Evolutionary conservation across 176 grass and related monocot species (phyloP), one percentile per base, ranked within the genome.

Genomic region (Aegilops tauschii): DNA sequence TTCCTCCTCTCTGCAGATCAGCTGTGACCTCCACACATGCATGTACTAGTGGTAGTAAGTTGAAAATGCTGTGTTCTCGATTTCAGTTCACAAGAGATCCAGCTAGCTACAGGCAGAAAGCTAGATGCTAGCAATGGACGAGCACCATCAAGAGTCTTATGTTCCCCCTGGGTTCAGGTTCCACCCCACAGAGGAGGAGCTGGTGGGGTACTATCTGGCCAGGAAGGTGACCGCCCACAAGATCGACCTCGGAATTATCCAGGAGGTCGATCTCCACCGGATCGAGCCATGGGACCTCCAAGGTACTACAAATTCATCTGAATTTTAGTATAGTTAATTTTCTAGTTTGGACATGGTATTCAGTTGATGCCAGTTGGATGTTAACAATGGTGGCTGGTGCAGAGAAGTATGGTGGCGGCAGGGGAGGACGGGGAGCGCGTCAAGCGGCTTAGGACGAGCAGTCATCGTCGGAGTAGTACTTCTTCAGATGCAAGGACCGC

Each of bases 121-220:
- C 10, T 23, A 42, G 20, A 27, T 45, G 54, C 42, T 79, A 50
- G 76, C 82, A 36, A 93, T 89, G 89, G 87, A 88, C 12, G 73
- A 52, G 21, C 36, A 11, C 5, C 42, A 16, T 0, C 18, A 58
- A 82, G 80, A 87, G 80, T 83, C 82, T 0, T 82, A 84, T 77
- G 90, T 98, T 54, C 93, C 93, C 61, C 95, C 95, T 8, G 95
- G 95, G 17, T 98, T 98, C 75, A 91, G 95, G 81, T 95, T 98
- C 76, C 95, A 98, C 61, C 95, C 95, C n/a, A 98, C 95, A 0
- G 95, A 98, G 86, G 95, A 98, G 86, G 95, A 98, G 83, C 95
- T 98, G 6, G 95, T 98, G 2, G 91, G 85, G 3, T 98, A 98
- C 85, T 98, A 98, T 65, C 93, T 98, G 1, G 88, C 90, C 4